Evolutionary conservation across 2,329 filamentous ascomycete genomes (phyloP).

Genomic region (Cladophialophora yegresii): DNA sequence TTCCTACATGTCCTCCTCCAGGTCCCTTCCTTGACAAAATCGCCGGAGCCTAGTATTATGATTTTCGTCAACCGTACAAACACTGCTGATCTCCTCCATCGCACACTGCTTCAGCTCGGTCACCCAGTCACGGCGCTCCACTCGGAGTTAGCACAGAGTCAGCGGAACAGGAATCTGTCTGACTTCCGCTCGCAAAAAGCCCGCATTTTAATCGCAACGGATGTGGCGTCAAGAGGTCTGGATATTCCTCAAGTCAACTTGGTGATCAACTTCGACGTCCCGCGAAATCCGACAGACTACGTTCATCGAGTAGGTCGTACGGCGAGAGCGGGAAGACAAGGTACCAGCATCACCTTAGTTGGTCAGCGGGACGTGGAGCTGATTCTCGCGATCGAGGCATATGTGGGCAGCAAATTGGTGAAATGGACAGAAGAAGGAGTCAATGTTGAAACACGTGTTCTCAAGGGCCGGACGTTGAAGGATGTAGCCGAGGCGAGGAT

Average conservation of each 20-base stretch:
- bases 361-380: constrained; percentile 91
- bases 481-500: constrained; percentile 93
- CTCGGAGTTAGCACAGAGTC: constrained; percentile 78
- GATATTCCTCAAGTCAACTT: constrained; percentile 91
- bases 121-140: constrained; percentile 92
- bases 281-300: constrained; percentile 94
- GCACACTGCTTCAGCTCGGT: constrained; percentile 78
- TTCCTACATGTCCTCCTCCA: constrained; percentile 84
- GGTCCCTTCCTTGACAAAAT: constrained; percentile 28
- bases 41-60: constrained; percentile 67
- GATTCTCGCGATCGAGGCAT: constrained; percentile 82
- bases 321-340: constrained; percentile 81
- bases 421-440: constrained; percentile 88
- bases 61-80: constrained; percentile 92
- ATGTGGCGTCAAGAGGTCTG: constrained; percentile 89
- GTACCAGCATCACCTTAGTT: constrained; percentile 82
- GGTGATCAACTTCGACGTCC: constrained; percentile 94
- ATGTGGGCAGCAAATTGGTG: constrained; percentile 78
- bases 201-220: constrained; percentile 87
- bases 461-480: constrained; percentile 77
- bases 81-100: constrained; percentile 86
- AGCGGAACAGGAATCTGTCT: constrained; percentile 82
- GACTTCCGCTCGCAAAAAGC: constrained; percentile 89
- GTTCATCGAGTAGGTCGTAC: constrained; percentile 96
- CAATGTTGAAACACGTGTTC: constrained; percentile 85